These are phyloP conservation scores for Trypethelium eluteriae DNA, from an alignment of 495 filamentous ascomycete species.

Conservation along the genomic window DNA sequence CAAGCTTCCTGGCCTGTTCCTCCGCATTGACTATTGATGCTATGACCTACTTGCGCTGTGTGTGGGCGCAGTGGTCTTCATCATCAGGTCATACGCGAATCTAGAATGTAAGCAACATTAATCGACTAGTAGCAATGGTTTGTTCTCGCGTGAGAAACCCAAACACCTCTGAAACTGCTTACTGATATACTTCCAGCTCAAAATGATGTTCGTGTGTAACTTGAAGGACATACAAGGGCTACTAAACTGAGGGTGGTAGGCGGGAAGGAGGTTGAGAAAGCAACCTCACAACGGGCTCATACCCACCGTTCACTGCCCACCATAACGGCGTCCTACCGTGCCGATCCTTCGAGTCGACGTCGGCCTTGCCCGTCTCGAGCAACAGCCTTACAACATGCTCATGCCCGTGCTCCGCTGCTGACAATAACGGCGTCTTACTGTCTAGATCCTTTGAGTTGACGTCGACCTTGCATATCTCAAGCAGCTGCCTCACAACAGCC, in stretches of 20 bases:
- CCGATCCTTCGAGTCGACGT: background rate
- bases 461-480: too few relatives aligned
- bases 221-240: background rate
- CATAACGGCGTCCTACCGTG: background rate
- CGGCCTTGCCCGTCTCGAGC: slow-evolving; percentile 6
- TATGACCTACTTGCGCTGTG: background rate
- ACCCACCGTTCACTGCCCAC: background rate
- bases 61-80: background rate
- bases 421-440: slow-evolving; percentile 1
- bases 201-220: background rate
- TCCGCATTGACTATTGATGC: too few relatives aligned
- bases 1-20: too few relatives aligned
- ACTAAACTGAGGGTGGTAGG: background rate
- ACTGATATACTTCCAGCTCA: background rate
- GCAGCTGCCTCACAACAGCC: too few relatives aligned
- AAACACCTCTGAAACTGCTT: background rate
- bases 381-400: slow-evolving; percentile 25
- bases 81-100: background rate
- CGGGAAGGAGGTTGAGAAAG: slow-evolving; percentile 11
- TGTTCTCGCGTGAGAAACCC: background rate
- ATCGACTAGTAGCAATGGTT: background rate
- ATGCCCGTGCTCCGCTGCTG: background rate
- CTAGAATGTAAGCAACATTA: background rate
- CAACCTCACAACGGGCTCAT: background rate
- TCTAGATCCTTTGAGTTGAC: background rate